These are phyloP conservation scores for Ceratobasidium sp. DNA, from an alignment of 1,284 basidiomycete genomes.

Conservation along the genomic window DNA sequence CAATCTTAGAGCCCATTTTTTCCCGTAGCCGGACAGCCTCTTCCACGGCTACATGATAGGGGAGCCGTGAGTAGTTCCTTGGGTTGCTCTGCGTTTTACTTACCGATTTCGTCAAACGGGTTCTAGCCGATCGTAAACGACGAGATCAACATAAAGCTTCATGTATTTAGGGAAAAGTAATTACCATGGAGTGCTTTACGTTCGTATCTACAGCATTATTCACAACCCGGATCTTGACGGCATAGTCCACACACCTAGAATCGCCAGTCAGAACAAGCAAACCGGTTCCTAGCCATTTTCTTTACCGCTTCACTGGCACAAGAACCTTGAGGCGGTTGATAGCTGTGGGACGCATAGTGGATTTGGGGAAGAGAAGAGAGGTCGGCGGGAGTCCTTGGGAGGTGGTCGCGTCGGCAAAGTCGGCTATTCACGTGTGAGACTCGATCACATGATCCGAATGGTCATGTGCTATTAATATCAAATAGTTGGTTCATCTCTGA, in stretches of 20 bases:
- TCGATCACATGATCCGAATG: slow-evolving; percentile 9
- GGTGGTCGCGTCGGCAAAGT: slow-evolving; percentile 16
- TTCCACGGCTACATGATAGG: slow-evolving; percentile 79
- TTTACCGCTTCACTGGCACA: slow-evolving; percentile 87
- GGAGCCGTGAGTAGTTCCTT: neutral
- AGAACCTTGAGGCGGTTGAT: slow-evolving; percentile 82
- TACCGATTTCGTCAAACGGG: slow-evolving; percentile 96
- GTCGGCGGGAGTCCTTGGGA: slow-evolving; percentile 10
- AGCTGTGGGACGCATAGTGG: slow-evolving; percentile 73
- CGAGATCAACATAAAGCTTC: neutral
- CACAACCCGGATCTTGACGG: slow-evolving; percentile 92
- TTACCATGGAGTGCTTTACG: slow-evolving; percentile 97
- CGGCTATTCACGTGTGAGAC: slow-evolving; percentile 29
- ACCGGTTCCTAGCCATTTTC: slow-evolving; percentile 38
- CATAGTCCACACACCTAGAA: slow-evolving; percentile 76
- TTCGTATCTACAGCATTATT: slow-evolving; percentile 93
- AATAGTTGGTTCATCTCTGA: neutral
- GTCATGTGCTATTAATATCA: slow-evolving; percentile 2
- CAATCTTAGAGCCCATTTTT: slow-evolving; percentile 74
- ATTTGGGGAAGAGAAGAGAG: neutral
- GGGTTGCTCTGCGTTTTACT: slow-evolving; percentile 48
- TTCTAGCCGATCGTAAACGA: slow-evolving; percentile 64
- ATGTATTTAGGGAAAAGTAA: slow-evolving; percentile 43
- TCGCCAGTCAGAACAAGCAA: neutral
- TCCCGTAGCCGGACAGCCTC: slow-evolving; percentile 95